phyloP scores from a whole-genome alignment of 495 filamentous ascomycete species.

The Tricharina praecox region DNA sequence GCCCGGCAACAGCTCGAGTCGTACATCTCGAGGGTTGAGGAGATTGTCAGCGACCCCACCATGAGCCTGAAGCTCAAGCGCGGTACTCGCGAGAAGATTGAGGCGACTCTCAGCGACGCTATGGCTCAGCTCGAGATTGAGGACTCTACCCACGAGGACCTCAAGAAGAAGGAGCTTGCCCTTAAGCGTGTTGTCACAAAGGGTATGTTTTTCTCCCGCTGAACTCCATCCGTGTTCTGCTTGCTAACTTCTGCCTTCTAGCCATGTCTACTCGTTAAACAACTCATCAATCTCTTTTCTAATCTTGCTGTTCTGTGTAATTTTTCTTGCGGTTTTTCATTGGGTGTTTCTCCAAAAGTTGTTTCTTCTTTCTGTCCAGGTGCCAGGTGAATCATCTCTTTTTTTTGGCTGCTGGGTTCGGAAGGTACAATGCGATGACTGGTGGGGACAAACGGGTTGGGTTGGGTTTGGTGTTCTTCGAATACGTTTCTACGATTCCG shows the following conservation, averaged over 20 bases:
- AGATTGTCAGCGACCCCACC: slow-evolving; percentile 90
- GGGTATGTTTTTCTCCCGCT: slow-evolving; percentile 64
- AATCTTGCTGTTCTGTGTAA: slow-evolving; percentile 18
- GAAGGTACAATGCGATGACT: slow-evolving; percentile 5
- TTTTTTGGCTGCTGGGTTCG: slow-evolving; percentile 9
- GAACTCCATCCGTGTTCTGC: no score
- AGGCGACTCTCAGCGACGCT: slow-evolving; percentile 72
- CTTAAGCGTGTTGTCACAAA: slow-evolving; percentile 96
- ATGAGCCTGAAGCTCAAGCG: slow-evolving; percentile 97
- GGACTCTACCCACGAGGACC: slow-evolving; percentile 76
- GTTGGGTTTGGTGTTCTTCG: slow-evolving; percentile 4
- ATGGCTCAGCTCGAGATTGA: slow-evolving; percentile 79
- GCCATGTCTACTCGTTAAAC: slow-evolving; percentile 24
- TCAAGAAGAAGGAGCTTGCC: slow-evolving; percentile 99
- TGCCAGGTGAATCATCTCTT: slow-evolving; percentile 4
- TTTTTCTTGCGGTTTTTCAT: slow-evolving; percentile 6
- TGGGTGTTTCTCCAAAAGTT: slow-evolving; percentile 7
- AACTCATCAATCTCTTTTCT: slow-evolving; percentile 1
- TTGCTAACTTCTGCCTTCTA: no score
- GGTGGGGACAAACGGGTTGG: slow-evolving; percentile 3
- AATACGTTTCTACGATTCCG: not conserved
- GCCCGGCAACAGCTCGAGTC: slow-evolving; percentile 96
- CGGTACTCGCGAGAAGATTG: slow-evolving; percentile 97
- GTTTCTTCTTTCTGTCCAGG: slow-evolving; percentile 5
- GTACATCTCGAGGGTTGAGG: slow-evolving; percentile 97